These are phyloP conservation scores for Penstemon newberryi DNA, from an alignment of 257 asterid genomes.

Conservation along the genomic window DNA sequence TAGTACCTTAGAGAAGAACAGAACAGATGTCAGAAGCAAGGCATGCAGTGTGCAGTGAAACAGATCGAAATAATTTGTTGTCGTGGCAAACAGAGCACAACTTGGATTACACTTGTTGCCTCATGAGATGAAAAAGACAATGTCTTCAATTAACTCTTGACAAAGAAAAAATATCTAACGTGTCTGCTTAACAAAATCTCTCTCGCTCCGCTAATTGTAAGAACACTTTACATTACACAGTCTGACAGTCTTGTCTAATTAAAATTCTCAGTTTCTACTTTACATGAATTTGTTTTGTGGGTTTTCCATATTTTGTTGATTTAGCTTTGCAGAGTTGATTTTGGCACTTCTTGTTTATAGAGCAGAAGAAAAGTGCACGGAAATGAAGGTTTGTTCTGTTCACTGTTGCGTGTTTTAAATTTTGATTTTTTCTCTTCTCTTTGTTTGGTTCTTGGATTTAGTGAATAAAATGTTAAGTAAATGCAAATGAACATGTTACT, in stretches of 20 bases:
- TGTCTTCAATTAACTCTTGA: not conserved
- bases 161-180: conserved; percentile 21
- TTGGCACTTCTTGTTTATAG: not conserved
- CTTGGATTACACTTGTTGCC: conserved; percentile 34
- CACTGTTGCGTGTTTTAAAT: not conserved
- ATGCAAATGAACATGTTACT: not conserved
- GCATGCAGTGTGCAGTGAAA: conserved; percentile 10
- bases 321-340: not conserved
- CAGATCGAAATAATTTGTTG: conserved; percentile 19
- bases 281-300: not conserved
- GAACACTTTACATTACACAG: not conserved
- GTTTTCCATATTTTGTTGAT: conserved; percentile 1
- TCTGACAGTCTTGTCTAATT: not conserved
- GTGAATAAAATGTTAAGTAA: not conserved
- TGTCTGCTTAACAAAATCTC: conserved; percentile 16
- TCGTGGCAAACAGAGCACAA: conserved; percentile 39
- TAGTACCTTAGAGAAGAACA: conserved; percentile 3
- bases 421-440: not conserved
- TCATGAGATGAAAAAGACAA: conserved; percentile 17
- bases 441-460: not conserved
- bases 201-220: not conserved
- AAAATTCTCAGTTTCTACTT: not conserved
- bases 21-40: conserved; percentile 33
- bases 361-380: not conserved
- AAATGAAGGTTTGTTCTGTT: conserved; percentile 37